Conservation (phyloP, 2,329 filamentous ascomycete species). For the Geoglossum cookeanum region DNA sequence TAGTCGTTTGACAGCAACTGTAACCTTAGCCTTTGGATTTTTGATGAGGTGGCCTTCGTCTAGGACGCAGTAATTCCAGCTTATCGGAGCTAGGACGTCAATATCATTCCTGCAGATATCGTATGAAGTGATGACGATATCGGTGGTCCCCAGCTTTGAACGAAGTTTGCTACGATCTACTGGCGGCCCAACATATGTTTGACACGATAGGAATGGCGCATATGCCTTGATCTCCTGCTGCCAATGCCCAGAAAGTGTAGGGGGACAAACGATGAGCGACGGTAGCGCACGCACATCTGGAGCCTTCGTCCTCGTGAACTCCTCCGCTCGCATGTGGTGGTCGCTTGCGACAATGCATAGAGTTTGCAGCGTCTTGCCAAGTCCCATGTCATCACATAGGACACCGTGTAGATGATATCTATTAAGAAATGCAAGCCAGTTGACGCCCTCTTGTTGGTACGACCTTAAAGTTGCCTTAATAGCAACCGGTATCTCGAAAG, state of each 20-base stretch:
- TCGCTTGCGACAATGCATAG: constrained; percentile 96
- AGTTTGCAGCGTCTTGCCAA: constrained; percentile 93
- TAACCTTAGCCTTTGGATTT: constrained; percentile 94
- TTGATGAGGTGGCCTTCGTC: constrained; percentile 98
- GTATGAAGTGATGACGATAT: constrained; percentile 93
- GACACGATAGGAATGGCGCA: constrained; percentile 77
- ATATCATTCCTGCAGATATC: constrained; percentile 93
- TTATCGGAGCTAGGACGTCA: constrained; percentile 64
- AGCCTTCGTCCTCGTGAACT: constrained; percentile 66
- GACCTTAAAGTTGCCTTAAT: constrained; percentile 94
- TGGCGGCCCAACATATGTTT: constrained; percentile 81
- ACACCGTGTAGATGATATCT: constrained; percentile 96
- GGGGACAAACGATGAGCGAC: constrained; percentile 88
- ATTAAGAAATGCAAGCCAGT: constrained; percentile 96
- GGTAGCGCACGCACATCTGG: constrained; percentile 63
- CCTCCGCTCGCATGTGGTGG: constrained; percentile 80
- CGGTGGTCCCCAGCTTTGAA: constrained; percentile 51
- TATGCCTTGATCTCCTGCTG: constrained; percentile 94
- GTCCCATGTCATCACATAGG: constrained; percentile 97
- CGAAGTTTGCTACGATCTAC: constrained; percentile 56
- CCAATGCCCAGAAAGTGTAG: constrained; percentile 93
- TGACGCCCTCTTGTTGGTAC: constrained; percentile 96
- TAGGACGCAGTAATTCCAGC: constrained; percentile 93
- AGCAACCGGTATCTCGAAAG: constrained; percentile 80
- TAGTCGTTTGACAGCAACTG: constrained; percentile 75